Base-by-base conservation (phyloP, 305 asterid species). In the Striga hermonthica region DNA sequence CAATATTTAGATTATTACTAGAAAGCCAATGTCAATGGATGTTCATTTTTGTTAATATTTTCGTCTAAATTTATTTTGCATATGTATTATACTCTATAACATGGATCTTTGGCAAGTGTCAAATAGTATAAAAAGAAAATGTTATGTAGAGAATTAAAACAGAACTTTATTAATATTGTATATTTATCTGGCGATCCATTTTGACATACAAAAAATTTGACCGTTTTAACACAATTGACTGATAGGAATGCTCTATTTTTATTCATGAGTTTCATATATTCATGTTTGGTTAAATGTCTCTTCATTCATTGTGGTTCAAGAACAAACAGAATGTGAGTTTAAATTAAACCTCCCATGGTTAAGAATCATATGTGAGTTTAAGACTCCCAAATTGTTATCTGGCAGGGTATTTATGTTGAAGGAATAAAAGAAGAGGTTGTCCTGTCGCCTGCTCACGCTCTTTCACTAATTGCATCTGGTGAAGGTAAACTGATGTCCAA, bases 381-480 rank as follows among this genome's bases (percentile, higher is more conserved):
- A 54, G 65, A 70, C 34, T 69, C 41, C 57, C 57, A 50, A 67
- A 47, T 65, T 61, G 48, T 44, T 50, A 73, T 60, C 72, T 64
- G 71, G 52, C 86, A 88, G 91, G 96, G 95, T 41, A 82, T 76
- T 7, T 84, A 82, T 67, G 95, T 86, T 68, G 96, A 86, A 76
- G 91, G 96, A 74, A 83, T 88, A 81, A 88, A 88, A 78, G 96
- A 88, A 74, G 95, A 88, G 79, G 96, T 88, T 71, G 90, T 88
- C 68, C 74, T 88, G 69, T 86, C 96, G 22, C 91, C 96, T 81
- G 96, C 96, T 71, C 96, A 88, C 66, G 95, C 96, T 74, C 96
- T 88, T 84, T 88, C 95, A 8, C 69, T 88, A 53, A 84, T 88
- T 74, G 96, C 96, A 53, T 84, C 96, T 58, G 96, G 96, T 66